A percentile compares a stretch with the other conserved stretches of the same genome.
Conservation (phyloP, 805 yeast genomes). For the Cyberlindnera amylophila region DNA sequence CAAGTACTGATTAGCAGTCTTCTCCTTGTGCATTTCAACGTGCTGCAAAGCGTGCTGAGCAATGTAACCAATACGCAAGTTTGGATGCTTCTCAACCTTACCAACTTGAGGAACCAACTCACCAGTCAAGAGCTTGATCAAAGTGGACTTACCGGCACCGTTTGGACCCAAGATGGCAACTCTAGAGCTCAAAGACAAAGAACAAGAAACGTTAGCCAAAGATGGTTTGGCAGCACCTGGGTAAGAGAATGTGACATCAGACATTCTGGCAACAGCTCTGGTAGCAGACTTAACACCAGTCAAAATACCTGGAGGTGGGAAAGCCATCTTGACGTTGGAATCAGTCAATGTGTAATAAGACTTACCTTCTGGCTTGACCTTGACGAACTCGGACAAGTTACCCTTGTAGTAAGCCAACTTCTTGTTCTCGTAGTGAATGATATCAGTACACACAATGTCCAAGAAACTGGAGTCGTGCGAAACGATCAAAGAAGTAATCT, state of each 20-base stretch:
- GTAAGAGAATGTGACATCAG: slow-evolving; percentile 80
- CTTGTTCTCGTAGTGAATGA: slow-evolving; percentile 93
- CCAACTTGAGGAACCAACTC: slow-evolving; percentile 86
- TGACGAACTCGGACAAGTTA: slow-evolving; percentile 87
- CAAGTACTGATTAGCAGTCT: slow-evolving; percentile 94
- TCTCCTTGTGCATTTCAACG: slow-evolving; percentile 95
- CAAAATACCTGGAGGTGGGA: slow-evolving; percentile 97
- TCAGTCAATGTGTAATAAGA: slow-evolving; percentile 93
- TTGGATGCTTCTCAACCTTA: slow-evolving; percentile 95
- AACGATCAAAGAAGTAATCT: slow-evolving; percentile 91
- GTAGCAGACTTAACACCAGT: slow-evolving; percentile 97
- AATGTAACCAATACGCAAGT: slow-evolving; percentile 95
- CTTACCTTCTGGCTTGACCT: slow-evolving; percentile 92
- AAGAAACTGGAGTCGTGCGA: slow-evolving; percentile 97
- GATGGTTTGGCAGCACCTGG: slow-evolving; percentile 90
- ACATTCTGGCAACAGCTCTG: slow-evolving; percentile 86
- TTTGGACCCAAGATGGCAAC: slow-evolving; percentile 96
- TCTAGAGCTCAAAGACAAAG: slow-evolving; percentile 92
- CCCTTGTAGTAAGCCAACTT: slow-evolving; percentile 95
- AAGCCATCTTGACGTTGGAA: slow-evolving; percentile 90
- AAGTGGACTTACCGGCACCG: slow-evolving; percentile 98
- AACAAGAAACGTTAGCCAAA: slow-evolving; percentile 72
- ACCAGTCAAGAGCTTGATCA: slow-evolving; percentile 89
- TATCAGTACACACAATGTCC: slow-evolving; percentile 94
- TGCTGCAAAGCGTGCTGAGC: slow-evolving; percentile 98